Conservation (phyloP, 331 rosid genomes). For the Acacia pycnantha region DNA sequence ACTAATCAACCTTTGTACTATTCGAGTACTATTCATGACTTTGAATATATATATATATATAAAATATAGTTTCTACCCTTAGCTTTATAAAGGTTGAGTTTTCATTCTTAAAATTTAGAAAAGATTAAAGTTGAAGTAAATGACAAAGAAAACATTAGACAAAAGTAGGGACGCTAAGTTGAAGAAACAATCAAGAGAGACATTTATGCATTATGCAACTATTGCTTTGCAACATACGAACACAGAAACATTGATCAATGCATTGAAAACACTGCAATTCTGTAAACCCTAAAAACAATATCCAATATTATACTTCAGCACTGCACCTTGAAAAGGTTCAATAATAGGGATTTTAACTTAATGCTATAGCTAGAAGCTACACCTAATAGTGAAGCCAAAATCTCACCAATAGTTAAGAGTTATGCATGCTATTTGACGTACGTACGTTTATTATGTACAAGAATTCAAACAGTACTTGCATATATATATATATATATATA, state of each 20-base stretch:
- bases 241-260: constrained; percentile 38
- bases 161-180: neutral
- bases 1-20: no score
- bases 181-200: neutral
- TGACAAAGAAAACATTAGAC: neutral
- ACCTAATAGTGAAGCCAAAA: constrained; percentile 21
- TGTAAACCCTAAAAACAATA: constrained; percentile 10
- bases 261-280: constrained; percentile 8
- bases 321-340: neutral
- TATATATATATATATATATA: neutral
- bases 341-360: constrained; percentile 25
- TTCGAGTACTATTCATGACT: no score
- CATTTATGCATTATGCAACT: constrained; percentile 26
- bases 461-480: constrained; percentile 32
- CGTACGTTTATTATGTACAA: constrained; percentile 59
- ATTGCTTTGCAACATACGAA: constrained; percentile 30
- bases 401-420: constrained; percentile 38
- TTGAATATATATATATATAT: no score
- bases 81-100: neutral
- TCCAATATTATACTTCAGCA: neutral
- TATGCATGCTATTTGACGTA: constrained; percentile 23
- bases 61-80: no score
- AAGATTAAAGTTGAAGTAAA: neutral
- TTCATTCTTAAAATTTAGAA: neutral
- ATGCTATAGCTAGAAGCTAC: constrained; percentile 14